Percentiles rank a stretch among this genome's conserved stretches.
Evolutionary conservation across 129 eudicot genomes (phyloP).

Genomic region (Scalesia atractyloides): DNA sequence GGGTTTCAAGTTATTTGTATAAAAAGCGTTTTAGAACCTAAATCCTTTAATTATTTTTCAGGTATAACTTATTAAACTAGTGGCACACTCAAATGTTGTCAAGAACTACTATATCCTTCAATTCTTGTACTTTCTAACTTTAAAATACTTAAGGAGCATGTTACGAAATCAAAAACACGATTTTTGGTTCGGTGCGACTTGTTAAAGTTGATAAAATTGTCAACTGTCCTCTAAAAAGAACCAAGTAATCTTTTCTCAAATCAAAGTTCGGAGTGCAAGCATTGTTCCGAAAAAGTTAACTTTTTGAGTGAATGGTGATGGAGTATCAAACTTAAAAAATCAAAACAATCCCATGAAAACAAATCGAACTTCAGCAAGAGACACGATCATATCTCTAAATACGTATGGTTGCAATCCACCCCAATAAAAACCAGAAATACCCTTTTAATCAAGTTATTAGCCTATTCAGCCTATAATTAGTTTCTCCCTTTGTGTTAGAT

Average conservation of each 20-base stretch:
- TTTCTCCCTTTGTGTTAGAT: neutral
- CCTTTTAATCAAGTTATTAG: neutral
- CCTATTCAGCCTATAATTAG: conserved; percentile 7
- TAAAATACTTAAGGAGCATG: neutral
- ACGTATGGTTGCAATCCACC: neutral
- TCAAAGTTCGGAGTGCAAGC: conserved; percentile 8
- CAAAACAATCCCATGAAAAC: neutral
- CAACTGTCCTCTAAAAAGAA: neutral
- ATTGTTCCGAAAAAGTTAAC: neutral
- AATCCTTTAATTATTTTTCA: neutral
- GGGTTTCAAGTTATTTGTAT: neutral
- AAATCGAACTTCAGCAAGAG: conserved; percentile 7
- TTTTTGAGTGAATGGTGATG: neutral
- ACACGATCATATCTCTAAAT: neutral
- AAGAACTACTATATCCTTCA: conserved; percentile 5
- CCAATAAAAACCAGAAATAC: neutral
- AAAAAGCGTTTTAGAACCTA: neutral
- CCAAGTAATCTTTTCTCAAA: neutral
- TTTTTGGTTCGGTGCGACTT: neutral
- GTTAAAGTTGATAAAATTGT: neutral
- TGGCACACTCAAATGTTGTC: neutral
- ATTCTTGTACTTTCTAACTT: neutral
- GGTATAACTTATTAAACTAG: neutral
- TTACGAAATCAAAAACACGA: neutral
- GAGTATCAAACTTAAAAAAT: neutral